These are phyloP conservation scores for Petasospora rhodanensis DNA, from an alignment of 1,139 yeast species.

Conservation along the genomic window DNA sequence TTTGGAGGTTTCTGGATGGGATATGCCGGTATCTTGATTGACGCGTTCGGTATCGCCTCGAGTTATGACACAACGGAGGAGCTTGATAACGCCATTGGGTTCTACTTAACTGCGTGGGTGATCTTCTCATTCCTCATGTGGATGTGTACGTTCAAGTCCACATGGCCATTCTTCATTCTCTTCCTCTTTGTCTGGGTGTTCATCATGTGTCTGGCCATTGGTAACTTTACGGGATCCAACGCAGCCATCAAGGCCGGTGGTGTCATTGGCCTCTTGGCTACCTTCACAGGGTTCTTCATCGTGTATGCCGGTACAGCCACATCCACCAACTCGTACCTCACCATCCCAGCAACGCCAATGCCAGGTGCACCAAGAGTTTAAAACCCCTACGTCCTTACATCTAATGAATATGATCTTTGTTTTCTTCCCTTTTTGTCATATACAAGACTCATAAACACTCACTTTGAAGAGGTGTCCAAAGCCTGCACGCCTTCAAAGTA, in stretches of 20 bases:
- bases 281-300: slow-evolving; percentile 56
- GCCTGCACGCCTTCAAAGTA: slow-evolving; percentile 13
- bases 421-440: no score
- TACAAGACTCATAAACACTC: no score
- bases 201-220: slow-evolving; percentile 56
- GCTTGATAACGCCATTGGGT: slow-evolving; percentile 50
- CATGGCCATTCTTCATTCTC: slow-evolving; percentile 55
- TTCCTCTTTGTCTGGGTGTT: slow-evolving; percentile 54
- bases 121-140: slow-evolving; percentile 59
- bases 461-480: no score
- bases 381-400: slow-evolving; percentile 14
- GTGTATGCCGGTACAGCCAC: slow-evolving; percentile 72
- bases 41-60: slow-evolving; percentile 49
- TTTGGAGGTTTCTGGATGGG: slow-evolving; percentile 80
- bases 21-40: slow-evolving; percentile 53
- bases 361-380: slow-evolving; percentile 37
- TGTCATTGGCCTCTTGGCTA: slow-evolving; percentile 56
- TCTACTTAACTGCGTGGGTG: slow-evolving; percentile 63
- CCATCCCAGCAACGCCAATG: slow-evolving; percentile 53
- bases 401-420: slow-evolving; percentile 13
- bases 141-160: slow-evolving; percentile 60
- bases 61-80: slow-evolving; percentile 45
- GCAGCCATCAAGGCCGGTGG: slow-evolving; percentile 66
- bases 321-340: slow-evolving; percentile 55
- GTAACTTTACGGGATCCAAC: slow-evolving; percentile 44